Percentiles rank a stretch among this genome's conserved stretches.
phyloP scores from a whole-genome alignment of 176 grass and related monocot genomes.

The Cenchrus purpureus region DNA sequence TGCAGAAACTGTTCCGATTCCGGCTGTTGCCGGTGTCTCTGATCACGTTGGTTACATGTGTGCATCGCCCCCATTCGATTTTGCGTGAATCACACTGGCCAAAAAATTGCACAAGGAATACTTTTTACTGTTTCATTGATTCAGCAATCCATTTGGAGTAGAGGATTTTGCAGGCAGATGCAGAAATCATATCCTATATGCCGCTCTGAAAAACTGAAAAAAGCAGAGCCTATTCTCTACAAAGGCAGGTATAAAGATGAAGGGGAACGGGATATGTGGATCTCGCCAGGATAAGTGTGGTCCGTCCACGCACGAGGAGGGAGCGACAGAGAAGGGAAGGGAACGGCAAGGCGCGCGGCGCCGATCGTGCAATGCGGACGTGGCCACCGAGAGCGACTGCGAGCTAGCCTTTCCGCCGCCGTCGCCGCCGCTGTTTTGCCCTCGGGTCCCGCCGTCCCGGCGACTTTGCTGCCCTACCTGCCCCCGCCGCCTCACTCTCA shows the following conservation, averaged over 20 bases:
- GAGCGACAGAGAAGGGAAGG: not conserved
- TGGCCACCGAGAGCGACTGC: constrained; percentile 23
- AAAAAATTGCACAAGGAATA: not conserved
- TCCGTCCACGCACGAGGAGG: constrained; percentile 13
- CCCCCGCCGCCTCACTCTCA: no score
- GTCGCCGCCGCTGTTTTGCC: not conserved
- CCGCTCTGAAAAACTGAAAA: not conserved
- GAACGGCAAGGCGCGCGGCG: not conserved
- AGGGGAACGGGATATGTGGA: constrained; percentile 37
- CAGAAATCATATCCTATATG: not conserved
- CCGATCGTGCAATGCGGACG: not conserved
- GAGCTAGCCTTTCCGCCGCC: not conserved
- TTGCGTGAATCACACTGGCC: not conserved
- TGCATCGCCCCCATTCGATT: not conserved
- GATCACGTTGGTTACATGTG: not conserved
- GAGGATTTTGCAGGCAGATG: not conserved
- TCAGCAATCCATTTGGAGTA: not conserved
- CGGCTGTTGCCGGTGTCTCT: not conserved
- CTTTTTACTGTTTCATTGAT: not conserved
- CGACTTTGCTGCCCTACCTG: no score
- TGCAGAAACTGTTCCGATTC: not conserved
- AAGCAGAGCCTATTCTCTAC: not conserved
- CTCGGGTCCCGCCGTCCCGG: no score
- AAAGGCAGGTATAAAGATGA: not conserved
- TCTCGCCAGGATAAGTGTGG: constrained; percentile 44